Evolutionary conservation across 768 basidiomycete species (phyloP), one percentile per base, ranked within the genome.

Genomic region (Hydnum rufescens): DNA sequence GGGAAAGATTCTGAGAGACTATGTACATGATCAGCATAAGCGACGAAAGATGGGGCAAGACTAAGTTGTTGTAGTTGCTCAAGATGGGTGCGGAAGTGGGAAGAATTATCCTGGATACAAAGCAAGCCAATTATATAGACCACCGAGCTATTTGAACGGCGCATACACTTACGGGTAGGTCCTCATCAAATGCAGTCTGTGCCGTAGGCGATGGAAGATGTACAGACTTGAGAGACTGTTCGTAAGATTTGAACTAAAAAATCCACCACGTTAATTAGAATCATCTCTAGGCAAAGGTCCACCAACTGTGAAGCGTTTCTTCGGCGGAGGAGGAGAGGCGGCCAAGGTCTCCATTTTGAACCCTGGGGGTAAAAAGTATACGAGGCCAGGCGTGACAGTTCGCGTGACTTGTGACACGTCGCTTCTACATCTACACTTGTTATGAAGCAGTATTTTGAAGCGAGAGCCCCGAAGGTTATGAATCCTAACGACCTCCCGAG

Each of bases 11-110:
- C 71, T 3, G 81, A 77, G 34, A 86, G 66, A 0, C 70, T 63
- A 39, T 77, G 72, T 0, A 71, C 76, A 55, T 72, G 71, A 53
- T 72, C 69, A 2, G 79, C 76, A 60, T 87, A 89, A 28, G 68
- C 65, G 51, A 87, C 64, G 63, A 89, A 90, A 1, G 76, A 70
- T 0, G 82, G 74, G 2, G 84, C 71, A 22, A 92, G 73, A 63
- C 84, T 88, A 55, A 90, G 72, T 58, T 89, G 80, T 57, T 74
- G 68, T 79, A 82, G 85, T 60, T 83, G 76, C 26, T 75, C 69
- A 30, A 92, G 67, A 2, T 81, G 73, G 57, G 75, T 70, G 51
- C 80, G 76, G 59, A 92, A 89, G 61, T 86, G 79, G 0, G 82
- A 85, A 53, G 78, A 76, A 60, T 76, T 74, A 57, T 88, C 82